Percentiles rank a stretch among this genome's conserved stretches.
phyloP scores from a whole-genome alignment of 306 rosid genomes.

The Ormosia emarginata region DNA sequence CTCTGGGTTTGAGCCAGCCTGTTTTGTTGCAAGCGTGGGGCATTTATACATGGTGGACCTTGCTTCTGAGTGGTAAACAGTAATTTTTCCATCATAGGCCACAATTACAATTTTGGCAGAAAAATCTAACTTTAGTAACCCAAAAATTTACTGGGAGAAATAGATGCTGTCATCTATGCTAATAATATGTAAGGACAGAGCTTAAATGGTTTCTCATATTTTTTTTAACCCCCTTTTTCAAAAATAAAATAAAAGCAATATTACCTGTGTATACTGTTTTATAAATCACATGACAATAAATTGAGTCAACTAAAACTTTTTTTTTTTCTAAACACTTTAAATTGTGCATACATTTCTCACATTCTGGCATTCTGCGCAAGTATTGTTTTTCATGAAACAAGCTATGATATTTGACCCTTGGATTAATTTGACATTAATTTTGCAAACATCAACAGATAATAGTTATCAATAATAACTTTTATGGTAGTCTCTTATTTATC shows the following conservation, averaged over 20 bases:
- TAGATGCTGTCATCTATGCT: constrained; percentile 4
- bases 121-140: constrained; percentile 18
- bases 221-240: too few relatives aligned
- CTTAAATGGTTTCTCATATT: not conserved
- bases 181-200: not conserved
- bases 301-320: not conserved
- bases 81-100: constrained; percentile 39
- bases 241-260: not conserved
- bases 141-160: not conserved
- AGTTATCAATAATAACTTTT: not conserved
- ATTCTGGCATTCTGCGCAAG: not conserved
- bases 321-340: not conserved
- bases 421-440: not conserved
- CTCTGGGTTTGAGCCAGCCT: constrained; percentile 26
- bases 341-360: not conserved
- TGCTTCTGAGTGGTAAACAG: constrained; percentile 18
- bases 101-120: constrained; percentile 42
- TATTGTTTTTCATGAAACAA: not conserved
- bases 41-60: constrained; percentile 34
- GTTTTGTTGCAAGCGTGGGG: constrained; percentile 31
- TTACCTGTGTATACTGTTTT: too few relatives aligned
- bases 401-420: not conserved
- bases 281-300: not conserved
- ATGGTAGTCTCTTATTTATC: not conserved
- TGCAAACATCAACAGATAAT: not conserved